Evolutionary conservation across 2,329 filamentous ascomycete genomes (phyloP), one percentile per base, ranked within the genome.

Genomic region (Verticillium alfalfae): DNA sequence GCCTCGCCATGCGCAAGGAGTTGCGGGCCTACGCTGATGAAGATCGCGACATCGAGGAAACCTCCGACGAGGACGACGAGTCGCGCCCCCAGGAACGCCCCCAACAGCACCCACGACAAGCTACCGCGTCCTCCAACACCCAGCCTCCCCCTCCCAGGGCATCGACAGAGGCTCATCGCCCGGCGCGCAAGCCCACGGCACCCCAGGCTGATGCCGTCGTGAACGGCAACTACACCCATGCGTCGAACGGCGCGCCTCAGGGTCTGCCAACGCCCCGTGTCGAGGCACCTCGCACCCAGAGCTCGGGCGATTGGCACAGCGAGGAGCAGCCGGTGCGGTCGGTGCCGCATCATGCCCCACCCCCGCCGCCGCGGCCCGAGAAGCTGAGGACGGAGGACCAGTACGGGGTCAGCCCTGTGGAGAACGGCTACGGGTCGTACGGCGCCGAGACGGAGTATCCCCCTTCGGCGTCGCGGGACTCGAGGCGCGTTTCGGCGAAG

Each of bases 1-100:
- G 74, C 61, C 71, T 83, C 16, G 81, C 81, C 8, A 83, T 83
- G 81, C 74, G 81, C 45, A 83, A 81, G 65, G 81, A 83, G 63
- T 66, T 83, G 18, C 73, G 81, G 61, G 67, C 67, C 66, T 71
- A 70, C 31, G 68, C 68, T 31, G 71, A 72, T 0, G 69, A 71
- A 34, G 67, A 63, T 3, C 63, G 61, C 6, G 68, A 69, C 37
- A 62, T 69, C 7, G 63, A 62, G 5, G 70, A 69, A 16, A 69
- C 58, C 15, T 52, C 68, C 6, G 70, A 72, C 5, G 70, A 71
- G 2, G 73, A 73, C 0, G 45, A 18, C 45, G 45, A 52, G 18
- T 22, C 45, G 8, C 45, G 45, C 16, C 34, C 49, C 6, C 31
- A 34, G 34, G 41, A 39, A 34, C 41, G 36, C 8, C 58, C 58